These are phyloP conservation scores for Brettanomyces sp. DNA, from an alignment of 805 yeast species.

Conservation along the genomic window DNA sequence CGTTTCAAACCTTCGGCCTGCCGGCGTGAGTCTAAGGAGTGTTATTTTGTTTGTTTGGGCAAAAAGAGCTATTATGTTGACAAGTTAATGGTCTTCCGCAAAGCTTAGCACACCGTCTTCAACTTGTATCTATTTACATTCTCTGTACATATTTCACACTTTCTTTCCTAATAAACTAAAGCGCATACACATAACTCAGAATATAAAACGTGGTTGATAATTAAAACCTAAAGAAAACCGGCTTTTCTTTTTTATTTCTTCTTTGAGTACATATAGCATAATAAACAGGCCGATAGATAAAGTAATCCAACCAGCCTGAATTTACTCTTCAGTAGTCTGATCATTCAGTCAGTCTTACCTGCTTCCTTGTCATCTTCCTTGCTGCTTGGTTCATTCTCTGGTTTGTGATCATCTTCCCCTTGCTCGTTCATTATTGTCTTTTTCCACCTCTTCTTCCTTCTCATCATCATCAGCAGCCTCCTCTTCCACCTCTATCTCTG, in stretches of 20 bases:
- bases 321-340: too few species aligned
- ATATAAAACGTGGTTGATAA: too few species aligned
- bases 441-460: constrained; percentile 9
- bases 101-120: constrained; percentile 3
- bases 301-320: too few species aligned
- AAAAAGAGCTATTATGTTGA: constrained; percentile 32
- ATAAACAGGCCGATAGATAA: neutral
- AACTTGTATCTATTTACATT: too few species aligned
- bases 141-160: too few species aligned
- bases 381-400: constrained; percentile 2
- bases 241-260: too few species aligned
- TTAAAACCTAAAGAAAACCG: too few species aligned
- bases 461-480: constrained; percentile 13
- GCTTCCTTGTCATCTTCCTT: neutral
- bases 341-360: neutral
- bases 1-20: constrained; percentile 78
- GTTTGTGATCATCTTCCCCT: neutral
- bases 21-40: constrained; percentile 70
- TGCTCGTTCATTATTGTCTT: constrained; percentile 8
- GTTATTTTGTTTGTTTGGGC: constrained; percentile 64
- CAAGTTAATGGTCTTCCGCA: constrained; percentile 34
- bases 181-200: too few species aligned
- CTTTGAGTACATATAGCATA: neutral
- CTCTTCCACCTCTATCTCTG: constrained; percentile 2
- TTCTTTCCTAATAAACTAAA: too few species aligned